Evolutionary conservation across 495 filamentous ascomycete genomes (phyloP).

Genomic region (Penicillium cinerascens): DNA sequence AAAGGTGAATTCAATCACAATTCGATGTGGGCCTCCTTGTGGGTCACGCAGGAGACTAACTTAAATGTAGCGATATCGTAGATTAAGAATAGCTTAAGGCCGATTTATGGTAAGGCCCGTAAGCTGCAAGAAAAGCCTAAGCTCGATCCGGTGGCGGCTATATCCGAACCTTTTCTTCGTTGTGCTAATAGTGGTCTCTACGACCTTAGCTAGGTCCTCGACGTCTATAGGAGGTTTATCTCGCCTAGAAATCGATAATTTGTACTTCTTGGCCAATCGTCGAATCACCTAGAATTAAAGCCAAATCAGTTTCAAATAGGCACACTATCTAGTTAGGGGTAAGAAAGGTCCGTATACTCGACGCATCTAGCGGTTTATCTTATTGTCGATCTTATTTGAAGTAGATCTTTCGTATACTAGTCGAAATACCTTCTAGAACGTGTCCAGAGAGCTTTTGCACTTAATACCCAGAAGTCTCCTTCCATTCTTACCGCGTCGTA

Average conservation of each 20-base stretch:
- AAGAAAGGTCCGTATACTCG: conserved; percentile 11
- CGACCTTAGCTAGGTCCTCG: conserved; percentile 24
- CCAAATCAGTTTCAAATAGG: conserved; percentile 10
- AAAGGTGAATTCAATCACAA: conserved; percentile 35
- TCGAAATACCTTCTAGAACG: conserved; percentile 29
- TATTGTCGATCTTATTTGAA: conserved; percentile 19
- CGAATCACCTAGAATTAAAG: conserved; percentile 20
- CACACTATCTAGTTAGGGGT: too few relatives aligned
- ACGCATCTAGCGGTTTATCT: conserved; percentile 24
- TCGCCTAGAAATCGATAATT: conserved; percentile 21
- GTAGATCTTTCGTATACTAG: conserved; percentile 27
- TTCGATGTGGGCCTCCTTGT: conserved; percentile 23
- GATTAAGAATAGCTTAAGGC: conserved; percentile 23
- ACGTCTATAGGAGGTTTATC: conserved; percentile 27
- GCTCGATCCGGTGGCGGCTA: conserved; percentile 25
- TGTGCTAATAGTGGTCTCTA: conserved; percentile 23
- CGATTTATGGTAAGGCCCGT: conserved; percentile 26
- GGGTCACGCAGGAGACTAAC: conserved; percentile 31
- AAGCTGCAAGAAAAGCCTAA: conserved; percentile 24
- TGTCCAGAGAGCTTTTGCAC: conserved; percentile 21
- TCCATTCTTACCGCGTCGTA: conserved; percentile 26
- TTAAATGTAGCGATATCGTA: conserved; percentile 28
- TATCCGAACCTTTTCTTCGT: conserved; percentile 27
- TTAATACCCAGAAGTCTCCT: conserved; percentile 24
- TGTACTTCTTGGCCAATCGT: conserved; percentile 19